Evolutionary conservation across 192 early-diverging fungal species (phyloP).

Genomic region (Coemansia sp.): DNA sequence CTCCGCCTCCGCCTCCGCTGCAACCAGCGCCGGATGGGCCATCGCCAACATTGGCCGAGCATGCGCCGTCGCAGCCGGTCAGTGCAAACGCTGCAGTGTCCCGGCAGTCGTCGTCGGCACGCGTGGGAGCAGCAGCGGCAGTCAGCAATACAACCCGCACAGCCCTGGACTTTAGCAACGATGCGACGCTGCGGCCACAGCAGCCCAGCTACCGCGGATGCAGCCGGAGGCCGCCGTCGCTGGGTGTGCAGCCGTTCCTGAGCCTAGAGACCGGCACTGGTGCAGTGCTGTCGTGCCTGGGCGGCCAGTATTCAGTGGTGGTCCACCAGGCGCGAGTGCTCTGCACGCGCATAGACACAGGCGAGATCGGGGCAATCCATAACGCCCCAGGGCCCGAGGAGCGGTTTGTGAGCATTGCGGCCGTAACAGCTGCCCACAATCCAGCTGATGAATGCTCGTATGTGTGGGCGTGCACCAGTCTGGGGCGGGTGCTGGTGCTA

Average conservation of each 20-base stretch:
- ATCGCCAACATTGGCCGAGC: not conserved
- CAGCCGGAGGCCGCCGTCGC: slow-evolving; percentile 39
- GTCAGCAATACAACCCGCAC: slow-evolving; percentile 25
- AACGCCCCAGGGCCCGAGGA: slow-evolving; percentile 49
- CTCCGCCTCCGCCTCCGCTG: slow-evolving; percentile 18
- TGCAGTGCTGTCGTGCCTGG: slow-evolving; percentile 28
- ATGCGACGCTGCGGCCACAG: slow-evolving; percentile 24
- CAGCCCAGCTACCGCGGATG: slow-evolving; percentile 21
- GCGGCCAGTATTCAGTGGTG: slow-evolving; percentile 33
- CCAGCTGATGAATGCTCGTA: slow-evolving; percentile 24
- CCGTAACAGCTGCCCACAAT: slow-evolving; percentile 28
- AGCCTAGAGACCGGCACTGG: slow-evolving; percentile 20
- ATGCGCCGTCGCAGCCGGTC: not conserved
- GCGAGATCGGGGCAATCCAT: slow-evolving; percentile 49
- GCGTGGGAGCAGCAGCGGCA: slow-evolving; percentile 6
- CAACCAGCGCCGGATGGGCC: not conserved
- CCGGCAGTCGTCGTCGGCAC: slow-evolving; percentile 1
- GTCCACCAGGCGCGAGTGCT: slow-evolving; percentile 43
- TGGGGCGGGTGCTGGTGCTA: slow-evolving; percentile 40
- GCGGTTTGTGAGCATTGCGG: slow-evolving; percentile 43
- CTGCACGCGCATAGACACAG: slow-evolving; percentile 45
- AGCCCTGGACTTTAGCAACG: slow-evolving; percentile 33
- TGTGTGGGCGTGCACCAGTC: slow-evolving; percentile 37
- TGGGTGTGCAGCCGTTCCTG: slow-evolving; percentile 40
- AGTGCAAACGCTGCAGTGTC: slow-evolving; percentile 4